Base-by-base conservation (phyloP, 352 stramenopile species). In the Globisporangium spinosum region DNA sequence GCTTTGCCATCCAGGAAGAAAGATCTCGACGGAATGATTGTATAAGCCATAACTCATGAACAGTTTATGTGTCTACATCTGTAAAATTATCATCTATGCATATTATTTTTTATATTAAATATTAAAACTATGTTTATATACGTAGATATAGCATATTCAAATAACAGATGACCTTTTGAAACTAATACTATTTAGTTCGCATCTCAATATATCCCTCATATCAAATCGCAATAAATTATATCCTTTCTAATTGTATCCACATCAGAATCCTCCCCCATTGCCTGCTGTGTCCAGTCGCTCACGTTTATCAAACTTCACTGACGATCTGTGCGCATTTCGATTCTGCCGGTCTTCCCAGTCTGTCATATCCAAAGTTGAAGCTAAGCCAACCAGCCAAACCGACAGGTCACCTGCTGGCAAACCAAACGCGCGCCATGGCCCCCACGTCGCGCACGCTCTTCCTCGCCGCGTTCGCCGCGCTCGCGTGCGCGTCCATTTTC, bases 291-390 rank as follows among this genome's bases (percentile, higher is more conserved):
- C 40, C 40, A 49, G 40, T 49, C 38, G 38, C 38, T n/a, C 40
- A 20, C 15, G 40, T 49, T 49, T 49, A 32, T 49, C 40, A n/a
- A 6, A 45, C 38, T 45, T 45, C 40, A 3, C 40, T 49, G 40
- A 49, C 40, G 15, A 49, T n/a, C 13, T 40, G 9, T 15, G 40
- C 40, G 15, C 15, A 22, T n/a, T 55, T 15, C 17, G 23, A 35
- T 62, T 62, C 57, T 34, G 57, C 51, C 32, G 32, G 9, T 32
- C 34, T 51, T 58, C 61, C 15, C 13, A 27, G 35, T 43, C 27
- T 2, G 23, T 20, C 12, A 67, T 13, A 53, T 32, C 38, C 62
- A 34, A 67, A 61, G 62, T 67, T 67, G 62, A 69, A 69, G 64
- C 54, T 27, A 8, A 13, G 23, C 32, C 57, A 62, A 34, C n/a